A percentile compares a stretch with the other conserved stretches of the same genome.
These are phyloP conservation scores for Pseudotsuga menziesii DNA, from an alignment of 75 land plant genomes.

Conservation along the genomic window DNA sequence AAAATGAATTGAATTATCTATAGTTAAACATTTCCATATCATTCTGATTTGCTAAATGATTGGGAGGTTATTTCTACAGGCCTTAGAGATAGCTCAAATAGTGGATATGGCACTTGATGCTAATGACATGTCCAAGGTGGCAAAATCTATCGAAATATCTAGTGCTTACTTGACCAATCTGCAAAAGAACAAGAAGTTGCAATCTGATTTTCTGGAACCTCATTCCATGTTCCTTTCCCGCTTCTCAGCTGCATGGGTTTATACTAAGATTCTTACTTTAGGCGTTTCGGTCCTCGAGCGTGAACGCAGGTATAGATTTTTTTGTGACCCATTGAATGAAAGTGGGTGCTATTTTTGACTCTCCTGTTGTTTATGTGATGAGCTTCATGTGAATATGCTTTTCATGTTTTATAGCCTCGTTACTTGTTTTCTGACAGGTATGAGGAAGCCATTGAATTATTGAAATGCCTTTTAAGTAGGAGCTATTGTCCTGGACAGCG, in stretches of 20 bases:
- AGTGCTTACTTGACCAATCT: constrained; percentile 19
- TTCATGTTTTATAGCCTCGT: neutral
- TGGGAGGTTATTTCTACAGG: constrained; percentile 39
- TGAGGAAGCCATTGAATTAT: constrained; percentile 55
- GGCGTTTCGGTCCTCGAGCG: constrained; percentile 81
- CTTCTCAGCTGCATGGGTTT: constrained; percentile 75
- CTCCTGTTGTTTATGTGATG: neutral
- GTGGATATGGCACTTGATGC: constrained; percentile 80
- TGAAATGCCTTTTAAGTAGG: constrained; percentile 48
- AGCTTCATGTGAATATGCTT: neutral
- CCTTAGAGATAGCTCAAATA: constrained; percentile 81
- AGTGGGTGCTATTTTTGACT: neutral
- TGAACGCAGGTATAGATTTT: constrained; percentile 51
- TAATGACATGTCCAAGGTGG: constrained; percentile 40
- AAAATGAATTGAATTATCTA: neutral
- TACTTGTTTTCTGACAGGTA: constrained; percentile 45
- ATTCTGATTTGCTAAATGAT: neutral
- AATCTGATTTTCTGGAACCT: constrained; percentile 22
- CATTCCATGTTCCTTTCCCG: constrained; percentile 34
- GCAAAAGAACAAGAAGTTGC: constrained; percentile 1
- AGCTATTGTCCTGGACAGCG: constrained; percentile 57
- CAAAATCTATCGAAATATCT: constrained; percentile 48
- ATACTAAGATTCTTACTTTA: constrained; percentile 67
- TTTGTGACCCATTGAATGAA: neutral
- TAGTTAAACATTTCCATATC: neutral